A percentile compares a stretch with the other conserved stretches of the same genome.
Evolutionary conservation across 2,329 filamentous ascomycete genomes (phyloP).

Genomic region (Paecilomyces niveus): DNA sequence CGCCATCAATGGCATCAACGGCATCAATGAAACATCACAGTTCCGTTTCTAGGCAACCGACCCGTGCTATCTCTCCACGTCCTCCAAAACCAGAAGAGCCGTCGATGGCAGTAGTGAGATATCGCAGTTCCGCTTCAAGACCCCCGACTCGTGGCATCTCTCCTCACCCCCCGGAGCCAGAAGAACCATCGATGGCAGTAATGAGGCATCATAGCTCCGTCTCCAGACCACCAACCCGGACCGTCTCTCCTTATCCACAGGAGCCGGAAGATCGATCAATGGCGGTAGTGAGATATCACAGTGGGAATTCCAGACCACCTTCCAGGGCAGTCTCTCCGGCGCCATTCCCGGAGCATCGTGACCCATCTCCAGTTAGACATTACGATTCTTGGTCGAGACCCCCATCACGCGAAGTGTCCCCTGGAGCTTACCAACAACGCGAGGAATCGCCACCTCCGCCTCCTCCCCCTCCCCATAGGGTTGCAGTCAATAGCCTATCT

Average conservation of each 20-base stretch:
- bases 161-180: slow-evolving; percentile 4
- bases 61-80: slow-evolving; percentile 5
- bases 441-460: slow-evolving; percentile 75
- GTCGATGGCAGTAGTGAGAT: slow-evolving; percentile 1
- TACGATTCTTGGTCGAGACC: background rate
- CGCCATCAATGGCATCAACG: background rate
- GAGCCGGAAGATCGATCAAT: slow-evolving; percentile 11
- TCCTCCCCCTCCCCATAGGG: slow-evolving; percentile 70
- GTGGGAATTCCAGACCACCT: slow-evolving; percentile 5
- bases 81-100: slow-evolving; percentile 8
- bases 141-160: slow-evolving; percentile 10
- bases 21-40: background rate
- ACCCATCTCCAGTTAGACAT: background rate
- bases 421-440: slow-evolving; percentile 38
- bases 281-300: slow-evolving; percentile 8
- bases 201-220: slow-evolving; percentile 7
- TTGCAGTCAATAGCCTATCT: slow-evolving; percentile 41
- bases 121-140: slow-evolving; percentile 11
- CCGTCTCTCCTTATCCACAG: slow-evolving; percentile 14
- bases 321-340: slow-evolving; percentile 18
- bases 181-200: slow-evolving; percentile 10
- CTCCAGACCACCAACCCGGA: slow-evolving; percentile 18
- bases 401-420: slow-evolving; percentile 3
- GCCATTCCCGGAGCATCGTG: background rate
- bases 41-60: slow-evolving; percentile 5